phyloP scores from a whole-genome alignment of 768 basidiomycete species.

The Macrocybe gigantea region DNA sequence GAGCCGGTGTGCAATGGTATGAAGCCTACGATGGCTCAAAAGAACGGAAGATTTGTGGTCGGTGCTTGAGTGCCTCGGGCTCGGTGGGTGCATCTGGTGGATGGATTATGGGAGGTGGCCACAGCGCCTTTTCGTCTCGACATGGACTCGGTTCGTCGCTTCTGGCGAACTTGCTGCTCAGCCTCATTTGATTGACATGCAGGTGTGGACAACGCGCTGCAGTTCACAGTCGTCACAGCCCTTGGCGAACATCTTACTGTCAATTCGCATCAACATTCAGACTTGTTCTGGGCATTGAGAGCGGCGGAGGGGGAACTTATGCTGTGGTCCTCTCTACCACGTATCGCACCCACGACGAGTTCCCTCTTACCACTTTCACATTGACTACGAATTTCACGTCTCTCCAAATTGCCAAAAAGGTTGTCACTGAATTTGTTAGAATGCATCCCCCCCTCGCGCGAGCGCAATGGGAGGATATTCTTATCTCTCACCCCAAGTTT shows the following conservation, averaged over 20 bases:
- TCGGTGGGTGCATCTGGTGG: constrained; percentile 43
- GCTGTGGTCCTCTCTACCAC: constrained; percentile 6
- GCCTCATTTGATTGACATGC: constrained; percentile 5
- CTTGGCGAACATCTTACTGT: constrained; percentile 30
- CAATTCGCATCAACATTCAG: constrained; percentile 30
- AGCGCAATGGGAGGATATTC: neutral
- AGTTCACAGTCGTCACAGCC: constrained; percentile 36
- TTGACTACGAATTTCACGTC: neutral
- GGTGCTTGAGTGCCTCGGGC: constrained; percentile 33
- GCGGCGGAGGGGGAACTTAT: constrained; percentile 33
- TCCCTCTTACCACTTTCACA: neutral
- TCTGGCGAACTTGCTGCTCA: constrained; percentile 20
- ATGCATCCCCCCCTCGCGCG: neutral
- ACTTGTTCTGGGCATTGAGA: constrained; percentile 39
- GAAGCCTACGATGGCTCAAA: constrained; percentile 33
- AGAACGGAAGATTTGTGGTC: constrained; percentile 32
- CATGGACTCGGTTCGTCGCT: constrained; percentile 33
- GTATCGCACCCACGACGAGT: neutral
- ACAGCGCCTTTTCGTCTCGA: constrained; percentile 29
- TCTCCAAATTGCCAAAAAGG: neutral
- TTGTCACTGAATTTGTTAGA: neutral
- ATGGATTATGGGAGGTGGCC: constrained; percentile 42
- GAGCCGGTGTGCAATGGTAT: constrained; percentile 39
- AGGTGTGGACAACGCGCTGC: constrained; percentile 21
- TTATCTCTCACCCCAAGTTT: neutral